Evolutionary conservation across 2,329 filamentous ascomycete species (phyloP), one percentile per base, ranked within the genome.

Genomic region (Volutella citrinella): DNA sequence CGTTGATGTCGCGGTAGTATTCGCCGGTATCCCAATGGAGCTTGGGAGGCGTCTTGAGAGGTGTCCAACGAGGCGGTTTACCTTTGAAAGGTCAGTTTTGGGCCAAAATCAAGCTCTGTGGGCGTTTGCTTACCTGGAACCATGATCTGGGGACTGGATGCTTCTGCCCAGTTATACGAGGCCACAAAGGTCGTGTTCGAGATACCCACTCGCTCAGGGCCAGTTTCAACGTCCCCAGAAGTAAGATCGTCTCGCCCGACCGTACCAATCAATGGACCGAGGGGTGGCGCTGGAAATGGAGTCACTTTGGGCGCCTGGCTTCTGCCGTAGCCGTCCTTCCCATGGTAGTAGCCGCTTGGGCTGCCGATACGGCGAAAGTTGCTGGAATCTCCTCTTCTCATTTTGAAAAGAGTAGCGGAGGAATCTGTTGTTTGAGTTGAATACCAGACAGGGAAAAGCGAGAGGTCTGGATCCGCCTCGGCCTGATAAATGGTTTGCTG

Each of bases 1-100:
- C 68, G 38, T 80, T 80, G 4, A 60, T 52, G 45, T 81, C 76
- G 4, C 73, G 70, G 40, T 65, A 78, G 46, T 70, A 79, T 1
- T 58, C 45, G 3, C 71, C 72, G 7, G 40, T 49, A 42, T 80
- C 77, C 12, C 16, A 14, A 0, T 19, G 12, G 6, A 49, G 19
- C 4, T 18, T 26, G 0, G 5, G 32, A 1, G 24, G 7, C 3
- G 24, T 30, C 6, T 25, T 25, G 7, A 20, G 27, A 10, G 49
- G 50, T 2, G 44, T 50, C 50, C 50, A 53, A 34, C 24, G 27
- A 3, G 50, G 48, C n/a, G 50, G 50, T 34, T 48, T 40, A 5
- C 50, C 50, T 53, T 18, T 49, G 40, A 26, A 7, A 7, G 5
- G 12, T n/a, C 3, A 3, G 7, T n/a, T n/a, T n/a, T n/a, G n/a